Evolutionary conservation across 176 grass and related monocot species (phyloP), one percentile per base, ranked within the genome.

Genomic region (Cenchrus americanus): DNA sequence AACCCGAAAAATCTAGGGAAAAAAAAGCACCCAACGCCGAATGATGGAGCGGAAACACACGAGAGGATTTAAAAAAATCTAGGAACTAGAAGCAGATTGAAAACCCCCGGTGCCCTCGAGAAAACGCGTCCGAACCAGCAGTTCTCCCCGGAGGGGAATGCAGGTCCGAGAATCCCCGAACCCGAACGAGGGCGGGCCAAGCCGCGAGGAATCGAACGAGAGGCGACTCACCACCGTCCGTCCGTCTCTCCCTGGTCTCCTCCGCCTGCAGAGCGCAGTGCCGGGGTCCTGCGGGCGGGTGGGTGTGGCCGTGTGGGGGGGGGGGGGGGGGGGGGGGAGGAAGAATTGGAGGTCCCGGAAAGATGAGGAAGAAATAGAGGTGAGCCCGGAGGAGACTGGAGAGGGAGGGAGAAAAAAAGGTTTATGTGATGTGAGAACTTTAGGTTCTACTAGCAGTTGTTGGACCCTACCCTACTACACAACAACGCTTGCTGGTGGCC

Each of bases 401-500:
- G 52, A 51, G 52, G 52, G 51, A 18, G 51, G 21, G 13, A 52
- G 15, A 2, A 3, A 6, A n/a, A 83, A 40, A 53, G 79, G 79
- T 90, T 90, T 90, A 86, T 66, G 88, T 73, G 72, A 48, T 72
- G 83, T 66, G 72, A 41, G 49, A 82, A 59, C 83, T 77, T 71
- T 76, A 69, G n/a, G 62, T 61, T 37, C 27, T 48, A 49, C 11
- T 58, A 66, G 50, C 43, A 53, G 84, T 46, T 75, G 80, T 68
- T 79, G 80, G 84, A 82, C 66, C 75, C 75, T 37, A 65, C 73
- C 75, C 75, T 37, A 65, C 73, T 32, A 3, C 61, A 70, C 57
- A 27, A 70, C 57, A 27, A 10, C 51, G 3, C 15, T 72, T 14
- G 18, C 0, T 47, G 14, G 8, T 18, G 26, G 8, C 49, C n/a